Base-by-base conservation (phyloP, 23 red algal genomes). In the Pyropia yezoensis region DNA sequence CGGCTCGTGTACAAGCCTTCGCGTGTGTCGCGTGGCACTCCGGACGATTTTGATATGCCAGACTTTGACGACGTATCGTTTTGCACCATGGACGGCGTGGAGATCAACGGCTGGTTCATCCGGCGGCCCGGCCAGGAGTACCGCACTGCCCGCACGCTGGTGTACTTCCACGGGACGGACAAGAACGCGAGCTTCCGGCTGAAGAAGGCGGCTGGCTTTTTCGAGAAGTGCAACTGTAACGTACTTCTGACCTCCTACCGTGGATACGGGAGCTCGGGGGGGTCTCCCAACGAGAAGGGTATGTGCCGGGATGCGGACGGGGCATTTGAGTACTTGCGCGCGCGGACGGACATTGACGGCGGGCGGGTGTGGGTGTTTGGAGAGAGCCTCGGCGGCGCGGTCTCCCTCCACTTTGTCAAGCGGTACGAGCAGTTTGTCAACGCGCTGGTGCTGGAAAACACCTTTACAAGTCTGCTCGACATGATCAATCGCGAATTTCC, bases 111-210 rank as follows among this genome's bases (percentile, higher is more conserved):
- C 18, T 97, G 93, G 93, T 97, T 97, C 62, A 90, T 97, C 65
- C 53, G 65, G 59, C 76, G 79, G 67, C 77, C 73, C 14, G 39
- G 32, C 3, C 66, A 79, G 14, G 68, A 65, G 22, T 91, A 87
- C 54, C 19, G n/a, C 30, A 65, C 27, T 26, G 83, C 66, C 12
- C 74, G 80, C 27, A 97, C 93, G 2, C 34, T 97, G 20, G 61
- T 97, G 17, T 97, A 90, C 70, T 97, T 97, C 59, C 93, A 97
- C 62, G 93, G 93, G 16, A 83, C 85, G 5, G 93, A 97, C 62
- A 84, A 89, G 70, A 97, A 90, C 47, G 70, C 76, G 47, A 83
- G 75, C 59, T 97, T 89, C 63, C 74, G 93, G 19, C 47, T 97
- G 49, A 76, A 62, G 12, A 97, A 97, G 74, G 80, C 74, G 18